Base-by-base conservation (phyloP, 164 flowering plant species). In the Protea cynaroides region DNA sequence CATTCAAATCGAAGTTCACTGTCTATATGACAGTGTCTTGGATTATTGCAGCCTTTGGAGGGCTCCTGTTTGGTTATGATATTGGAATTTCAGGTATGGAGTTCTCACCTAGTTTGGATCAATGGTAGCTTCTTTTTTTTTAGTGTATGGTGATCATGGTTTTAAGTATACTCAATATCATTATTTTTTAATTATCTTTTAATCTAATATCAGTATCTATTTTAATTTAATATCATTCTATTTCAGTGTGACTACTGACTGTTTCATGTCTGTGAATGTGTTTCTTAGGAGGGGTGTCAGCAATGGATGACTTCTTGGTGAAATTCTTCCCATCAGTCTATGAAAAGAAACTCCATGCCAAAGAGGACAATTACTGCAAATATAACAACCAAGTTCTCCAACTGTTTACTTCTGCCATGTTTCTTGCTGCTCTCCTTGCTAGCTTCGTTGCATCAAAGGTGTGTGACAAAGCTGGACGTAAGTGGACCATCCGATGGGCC, bases 361-460 rank as follows among this genome's bases (percentile, higher is more conserved):
- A 65, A 0, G 91, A 84, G 58, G 56, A 83, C 67, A 86, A 86
- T 56, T 85, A 84, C 76, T 87, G 91, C 74, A 85, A 87, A 61
- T 89, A 74, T 51, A 80, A 86, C 50, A 70, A 83, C 57, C 87
- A 76, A 29, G 21, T 11, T 12, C 82, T 90, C 3, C 92, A 86
- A 61, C 79, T 85, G 2, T 90, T 90, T 76, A 90, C 94, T 0
- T 90, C 97, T 22, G 88, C 92, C 12, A 59, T 90, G 60, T 90
- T 86, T 72, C 63, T 87, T 0, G 83, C 87, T 0, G 94, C 94
- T 4, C 75, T 88, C 8, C 70, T 88, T 0, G 53, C 84, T 2
- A 83, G 88, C 68, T 74, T 87, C 18, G 19, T 58, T 5, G 96
- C 94, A 0, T 83, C 92, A 0, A 75, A 53, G 56, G 64, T 71